Evolutionary conservation across 2,329 filamentous ascomycete genomes (phyloP), one percentile per base, ranked within the genome.

Genomic region (Acrodontium crateriforme): DNA sequence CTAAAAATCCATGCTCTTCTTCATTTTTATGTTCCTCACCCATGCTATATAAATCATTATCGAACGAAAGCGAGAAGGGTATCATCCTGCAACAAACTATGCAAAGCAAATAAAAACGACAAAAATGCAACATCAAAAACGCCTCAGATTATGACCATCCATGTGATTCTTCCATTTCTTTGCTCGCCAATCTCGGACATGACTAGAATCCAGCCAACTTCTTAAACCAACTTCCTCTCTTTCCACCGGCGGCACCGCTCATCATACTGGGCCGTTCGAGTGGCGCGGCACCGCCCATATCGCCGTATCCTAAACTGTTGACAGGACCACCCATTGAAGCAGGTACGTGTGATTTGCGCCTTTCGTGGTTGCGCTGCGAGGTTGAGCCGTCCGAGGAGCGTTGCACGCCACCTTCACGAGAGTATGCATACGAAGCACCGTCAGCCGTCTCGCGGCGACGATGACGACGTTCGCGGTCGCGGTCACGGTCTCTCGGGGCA

Each of bases 181-280:
- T n/a, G n/a, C n/a, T n/a, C n/a, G n/a, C n/a, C n/a, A n/a, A n/a
- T n/a, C n/a, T n/a, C n/a, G n/a, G n/a, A n/a, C n/a, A n/a, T n/a
- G n/a, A n/a, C n/a, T n/a, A 42, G 27, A 44, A 30, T 9, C 47
- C 46, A 19, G 45, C 42, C 28, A 63, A 55, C 51, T 62, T 62
- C 54, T 62, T 62, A 18, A 63, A 54, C 58, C 58, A 62, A 35
- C 58, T 60, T 8, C 49, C 50, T 31, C 55, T 49, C 46, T 58
- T 59, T n/a, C 46, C 50, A 17, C 46, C 39, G 19, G 37, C 38
- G 6, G 29, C 40, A 11, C 38, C 27, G 20, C 36, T 39, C 13
- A 44, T 47, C 11, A 46, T 40, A 10, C 50, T 53, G 4, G 55
- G 55, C 31, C 57, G 38, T 9, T 52, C 57, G 42, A 61, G 58